Evolutionary conservation across 495 filamentous ascomycete species (phyloP), one percentile per base, ranked within the genome.

Genomic region (Annulohypoxylon nitens): DNA sequence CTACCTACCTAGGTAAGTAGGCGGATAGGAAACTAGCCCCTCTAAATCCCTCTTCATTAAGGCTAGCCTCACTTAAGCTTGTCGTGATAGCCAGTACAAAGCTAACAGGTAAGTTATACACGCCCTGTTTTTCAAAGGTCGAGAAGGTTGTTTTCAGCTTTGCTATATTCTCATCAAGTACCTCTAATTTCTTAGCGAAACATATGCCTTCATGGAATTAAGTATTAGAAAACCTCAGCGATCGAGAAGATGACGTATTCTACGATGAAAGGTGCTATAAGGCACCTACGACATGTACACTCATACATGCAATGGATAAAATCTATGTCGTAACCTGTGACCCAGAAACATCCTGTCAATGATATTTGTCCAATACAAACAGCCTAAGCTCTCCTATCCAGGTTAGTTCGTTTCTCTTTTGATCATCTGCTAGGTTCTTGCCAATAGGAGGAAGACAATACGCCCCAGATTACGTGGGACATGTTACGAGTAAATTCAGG

Each of bases 401-500:
- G 25, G 25, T 16, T 30, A 54, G 50, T 11, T 5, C 50, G 50
- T 33, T 54, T 54, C 50, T 54, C 50, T 2, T 54, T 54, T n/a
- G 48, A 25, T 51, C 18, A 51, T 51, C 48, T 51, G 20, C 23
- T 54, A 5, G 7, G 4, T 33, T 54, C 5, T 26, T 33, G 50
- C 25, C 50, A 54, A 33, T 54, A 33, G 25, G 50, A 54, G 30
- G 25, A 12, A 54, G 30, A 33, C 2, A 7, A 33, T 33, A 54
- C 23, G 25, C 50, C 11, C 33, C 14, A 26, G 25, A 54, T 33
- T 54, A 54, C 50, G 50, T 54, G 50, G 50, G 50, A 54, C 50
- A 54, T 12, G 50, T 54, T 54, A 33, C 50, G 25, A 54, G 33
- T 54, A 54, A 33, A 54, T 33, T 54, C 25, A 54, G 25, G 23